Evolutionary conservation across 2,329 filamentous ascomycete genomes (phyloP), one percentile per base, ranked within the genome.

Genomic region (Colletotrichum aenigma): DNA sequence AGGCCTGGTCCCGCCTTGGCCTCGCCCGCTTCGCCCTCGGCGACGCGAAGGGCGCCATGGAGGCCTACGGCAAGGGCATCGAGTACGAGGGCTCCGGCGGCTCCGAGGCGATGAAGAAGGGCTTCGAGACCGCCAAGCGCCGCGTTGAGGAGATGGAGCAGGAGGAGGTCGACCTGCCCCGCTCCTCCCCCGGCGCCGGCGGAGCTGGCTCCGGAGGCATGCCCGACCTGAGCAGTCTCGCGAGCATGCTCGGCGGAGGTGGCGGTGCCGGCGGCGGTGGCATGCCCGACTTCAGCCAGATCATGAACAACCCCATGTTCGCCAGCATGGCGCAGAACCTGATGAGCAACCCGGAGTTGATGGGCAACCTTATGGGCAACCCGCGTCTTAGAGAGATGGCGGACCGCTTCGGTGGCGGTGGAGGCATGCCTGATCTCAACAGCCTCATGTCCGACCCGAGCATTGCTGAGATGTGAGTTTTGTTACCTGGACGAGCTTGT

Each of bases 291-390:
- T 88, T 99, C 28, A 87, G 92, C 78, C 91, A 92, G 78, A 93
- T 99, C 84, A 98, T 98, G 96, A 96, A 89, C 89, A 99, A 98
- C 88, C 97, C 97, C 71, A 98, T 98, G 97, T 98, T 99, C 87
- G 92, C 96, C 66, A 94, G 91, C 87, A 98, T 98, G 96, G 97
- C 97, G 6, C 95, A 98, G 88, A 98, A 95, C 85, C 86, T 99
- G 71, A 98, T 98, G 97, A 95, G 93, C 87, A 98, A 99, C 87
- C 97, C 97, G 0, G 95, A 98, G 12, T 92, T 96, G 88, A 94
- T 98, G 92, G 91, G 89, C 83, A 97, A 96, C 84, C 86, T 99
- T 74, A 98, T 99, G 96, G 95, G 89, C 89, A 98, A 99, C 88
- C 97, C 97, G 4, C 91, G 93, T 77, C 87, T 98, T 77, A 91